Evolutionary conservation across 2,329 filamentous ascomycete genomes (phyloP).

Genomic region (Alternaria brassicicola): DNA sequence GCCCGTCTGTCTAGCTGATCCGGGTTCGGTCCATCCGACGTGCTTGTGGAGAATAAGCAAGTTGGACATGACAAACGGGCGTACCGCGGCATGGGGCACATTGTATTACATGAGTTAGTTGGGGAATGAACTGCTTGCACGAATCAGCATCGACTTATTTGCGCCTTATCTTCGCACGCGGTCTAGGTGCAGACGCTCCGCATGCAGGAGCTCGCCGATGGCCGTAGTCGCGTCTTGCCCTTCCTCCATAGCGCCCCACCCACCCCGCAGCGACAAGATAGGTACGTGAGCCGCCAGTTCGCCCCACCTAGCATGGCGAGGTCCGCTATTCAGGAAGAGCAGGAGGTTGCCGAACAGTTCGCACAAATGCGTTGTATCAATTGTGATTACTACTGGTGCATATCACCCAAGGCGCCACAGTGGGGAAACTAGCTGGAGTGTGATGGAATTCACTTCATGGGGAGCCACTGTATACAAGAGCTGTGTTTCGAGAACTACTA

Average conservation of each 20-base stretch:
- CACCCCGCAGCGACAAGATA: conserved; percentile 2
- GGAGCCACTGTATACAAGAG: background rate
- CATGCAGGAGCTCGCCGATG: conserved; percentile 37
- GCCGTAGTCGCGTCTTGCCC: conserved; percentile 24
- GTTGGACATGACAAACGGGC: conserved; percentile 16
- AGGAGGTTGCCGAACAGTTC: background rate
- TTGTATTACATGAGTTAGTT: conserved; percentile 5
- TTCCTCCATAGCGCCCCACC: conserved; percentile 17
- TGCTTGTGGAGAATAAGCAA: conserved; percentile 23
- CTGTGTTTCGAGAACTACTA: conserved; percentile 8
- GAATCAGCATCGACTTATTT: conserved; percentile 24
- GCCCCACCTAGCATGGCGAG: conserved; percentile 4
- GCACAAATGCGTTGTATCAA: background rate
- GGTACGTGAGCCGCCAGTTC: conserved; percentile 9
- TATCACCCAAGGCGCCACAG: background rate
- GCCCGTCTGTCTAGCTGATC: conserved; percentile 3
- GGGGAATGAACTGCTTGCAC: conserved; percentile 1
- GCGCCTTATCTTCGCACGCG: conserved; percentile 22
- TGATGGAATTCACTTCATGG: background rate
- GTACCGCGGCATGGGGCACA: conserved; percentile 8
- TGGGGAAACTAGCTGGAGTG: background rate
- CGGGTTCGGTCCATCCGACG: background rate
- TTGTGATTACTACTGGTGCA: background rate
- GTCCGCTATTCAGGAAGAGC: background rate
- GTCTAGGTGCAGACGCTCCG: conserved; percentile 18